Base-by-base conservation (phyloP, 1,284 basidiomycete species). In the Microstroma glucosiphilum region DNA sequence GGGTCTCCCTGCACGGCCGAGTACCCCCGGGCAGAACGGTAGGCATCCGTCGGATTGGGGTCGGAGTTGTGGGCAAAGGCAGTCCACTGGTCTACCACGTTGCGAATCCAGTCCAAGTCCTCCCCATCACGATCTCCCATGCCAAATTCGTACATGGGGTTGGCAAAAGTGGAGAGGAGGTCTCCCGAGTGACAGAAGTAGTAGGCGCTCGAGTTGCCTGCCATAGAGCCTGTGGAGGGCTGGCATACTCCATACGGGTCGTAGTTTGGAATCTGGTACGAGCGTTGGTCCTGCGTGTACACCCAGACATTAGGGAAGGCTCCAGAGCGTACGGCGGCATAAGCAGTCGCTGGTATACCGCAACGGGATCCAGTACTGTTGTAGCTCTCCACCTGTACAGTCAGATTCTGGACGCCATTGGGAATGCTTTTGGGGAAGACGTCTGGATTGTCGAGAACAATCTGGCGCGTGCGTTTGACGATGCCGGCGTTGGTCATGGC, bases 401-500 rank as follows among this genome's bases (percentile, higher is more conserved):
- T 60, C 12, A 49, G 15, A 42, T 66, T 65, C 42, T 61, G 63
- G 19, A 66, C 55, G 3, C 30, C 30, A 9, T 37, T 37, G 30
- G 30, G 30, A 15, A 37, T 26, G 60, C 59, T 60, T 60, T 59
- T 59, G 13, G 66, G 60, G 58, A 74, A 70, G 4, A 60, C 60
- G 60, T 51, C 43, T 40, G 64, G 25, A 6, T 71, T 41, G 40
- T 46, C 25, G 30, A 70, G 37, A 15, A 73, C 69, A 3, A 68
- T 68, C 43, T 58, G 19, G 21, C 58, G 62, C 59, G 69, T 62
- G 57, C 61, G 64, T 30, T 66, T 58, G 12, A 48, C 12, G 59
- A 74, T 66, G 15, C 68, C 65, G 0, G 68, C 69, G 12, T 60
- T 62, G 4, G 51, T 61, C 51, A 74, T 60, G 12, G 69, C 68